Evolutionary conservation across 2,329 filamentous ascomycete species (phyloP).

Genomic region (Microcyclosporella mali): DNA sequence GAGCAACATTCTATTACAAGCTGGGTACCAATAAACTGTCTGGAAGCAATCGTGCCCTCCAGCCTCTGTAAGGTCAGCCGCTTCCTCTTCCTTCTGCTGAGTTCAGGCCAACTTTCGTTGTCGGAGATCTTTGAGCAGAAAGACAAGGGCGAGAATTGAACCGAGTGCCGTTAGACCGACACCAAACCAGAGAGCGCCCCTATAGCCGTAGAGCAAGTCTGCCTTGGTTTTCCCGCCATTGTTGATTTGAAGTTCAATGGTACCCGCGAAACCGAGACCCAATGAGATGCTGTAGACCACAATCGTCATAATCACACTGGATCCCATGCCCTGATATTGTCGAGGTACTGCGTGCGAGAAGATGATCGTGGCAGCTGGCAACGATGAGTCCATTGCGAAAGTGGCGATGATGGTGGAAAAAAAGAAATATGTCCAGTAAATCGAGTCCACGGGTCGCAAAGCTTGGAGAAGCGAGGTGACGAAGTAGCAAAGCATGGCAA

Average conservation of each 20-base stretch:
- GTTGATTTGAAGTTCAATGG: constrained; percentile 48
- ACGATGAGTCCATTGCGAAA: constrained; percentile 58
- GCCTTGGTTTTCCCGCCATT: constrained; percentile 26
- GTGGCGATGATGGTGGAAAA: constrained; percentile 46
- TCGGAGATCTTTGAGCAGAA: too few relatives aligned
- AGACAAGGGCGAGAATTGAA: too few relatives aligned
- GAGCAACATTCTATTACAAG: too few relatives aligned
- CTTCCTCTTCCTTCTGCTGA: too few relatives aligned
- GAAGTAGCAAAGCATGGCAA: too few relatives aligned
- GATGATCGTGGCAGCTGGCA: constrained; percentile 56
- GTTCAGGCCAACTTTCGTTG: too few relatives aligned
- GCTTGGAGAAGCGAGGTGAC: too few relatives aligned
- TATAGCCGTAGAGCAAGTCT: constrained; percentile 32
- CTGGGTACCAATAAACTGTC: too few relatives aligned
- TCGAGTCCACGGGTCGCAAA: too few relatives aligned
- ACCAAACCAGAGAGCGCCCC: constrained; percentile 36
- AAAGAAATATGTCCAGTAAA: constrained; percentile 61
- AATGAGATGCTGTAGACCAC: constrained; percentile 62
- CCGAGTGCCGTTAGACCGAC: constrained; percentile 24
- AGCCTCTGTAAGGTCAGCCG: too few relatives aligned
- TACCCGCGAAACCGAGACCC: constrained; percentile 59
- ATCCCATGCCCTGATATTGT: constrained; percentile 46
- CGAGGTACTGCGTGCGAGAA: constrained; percentile 47
- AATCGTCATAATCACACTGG: constrained; percentile 52
- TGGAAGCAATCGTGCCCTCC: too few relatives aligned